Base-by-base conservation (phyloP, 805 yeast genomes). In the Soucietia sequanensis region DNA sequence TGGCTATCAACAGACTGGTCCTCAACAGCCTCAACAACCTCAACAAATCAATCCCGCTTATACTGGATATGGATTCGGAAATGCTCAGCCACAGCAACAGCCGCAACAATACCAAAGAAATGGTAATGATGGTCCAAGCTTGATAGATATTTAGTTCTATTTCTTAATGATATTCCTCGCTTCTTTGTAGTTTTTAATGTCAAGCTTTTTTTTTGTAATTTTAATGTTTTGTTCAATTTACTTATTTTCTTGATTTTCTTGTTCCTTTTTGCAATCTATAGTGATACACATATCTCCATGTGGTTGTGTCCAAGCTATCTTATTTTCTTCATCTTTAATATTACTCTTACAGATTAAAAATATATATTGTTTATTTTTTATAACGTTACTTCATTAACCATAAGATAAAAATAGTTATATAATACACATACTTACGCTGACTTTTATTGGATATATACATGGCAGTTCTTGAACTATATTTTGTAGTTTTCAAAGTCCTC, bases 51-150 rank as follows among this genome's bases (percentile, higher is more conserved):
- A 82, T 32, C 90, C 95, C 5, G 80, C 93, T 3, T 81, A 84
- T 52, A 90, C 98, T 2, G 98, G 98, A 2, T 89, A 80, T 54
- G 98, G 98, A 1, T 90, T 90, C 61, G 97, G 97, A 31, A 90
- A 89, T 48, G 87, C 66, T 14, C 58, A 81, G 43, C 62, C 59
- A 20, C 58, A 81, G 43, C 62, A 59, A 20, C 60, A 54, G 17
- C 53, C 51, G n/a, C 47, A 51, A 23, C 54, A 53, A 38, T 60
- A 58, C 42, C 59, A 55, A 33, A 52, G 54, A 34, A 47, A 48
- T 15, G 48, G 46, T 25, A 40, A 46, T 17, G 71, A 65, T 39
- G 72, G 70, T 21, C 72, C 72, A 6, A 68, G 73, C 44, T 66
- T 70, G 56, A 70, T 69, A 48, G 75, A 69, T 49, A 69, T 69